Percentiles rank a stretch among this genome's conserved stretches.
Conservation (phyloP, 148 eudicot species). For the Tetragonia tetragonoides region DNA sequence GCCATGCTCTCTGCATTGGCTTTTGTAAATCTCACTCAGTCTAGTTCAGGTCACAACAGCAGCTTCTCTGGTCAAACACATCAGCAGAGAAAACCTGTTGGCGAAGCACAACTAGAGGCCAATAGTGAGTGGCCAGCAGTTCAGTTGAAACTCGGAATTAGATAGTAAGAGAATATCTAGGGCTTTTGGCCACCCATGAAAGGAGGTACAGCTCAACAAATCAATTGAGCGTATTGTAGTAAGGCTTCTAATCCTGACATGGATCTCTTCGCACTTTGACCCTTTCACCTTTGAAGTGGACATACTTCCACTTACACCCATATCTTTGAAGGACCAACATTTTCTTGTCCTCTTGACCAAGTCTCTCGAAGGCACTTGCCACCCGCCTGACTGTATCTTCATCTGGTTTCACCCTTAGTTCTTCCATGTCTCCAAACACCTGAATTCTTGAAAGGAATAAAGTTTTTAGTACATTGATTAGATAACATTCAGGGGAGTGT, state of each 20-base stretch:
- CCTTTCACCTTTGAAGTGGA: constrained; percentile 77
- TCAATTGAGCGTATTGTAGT: background rate
- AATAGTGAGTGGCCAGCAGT: too few relatives aligned
- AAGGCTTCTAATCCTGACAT: constrained; percentile 14
- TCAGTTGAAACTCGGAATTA: too few relatives aligned
- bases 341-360: constrained; percentile 65
- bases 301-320: constrained; percentile 67
- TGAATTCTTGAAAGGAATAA: constrained; percentile 29
- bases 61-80: too few relatives aligned
- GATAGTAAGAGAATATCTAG: too few relatives aligned
- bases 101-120: too few relatives aligned
- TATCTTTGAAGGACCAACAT: constrained; percentile 49
- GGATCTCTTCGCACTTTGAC: constrained; percentile 45
- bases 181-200: too few relatives aligned
- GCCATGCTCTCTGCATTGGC: too few relatives aligned
- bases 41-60: too few relatives aligned
- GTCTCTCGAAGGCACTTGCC: constrained; percentile 58
- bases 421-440: constrained; percentile 96
- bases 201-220: background rate
- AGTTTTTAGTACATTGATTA: constrained; percentile 3
- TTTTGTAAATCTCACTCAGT: too few relatives aligned
- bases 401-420: constrained; percentile 84
- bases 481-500: too few relatives aligned
- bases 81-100: too few relatives aligned
- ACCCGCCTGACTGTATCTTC: constrained; percentile 78